Percentiles rank a stretch among this genome's conserved stretches.
Conservation (phyloP, 73 alveolate genomes). For the Halteria grandinella region DNA sequence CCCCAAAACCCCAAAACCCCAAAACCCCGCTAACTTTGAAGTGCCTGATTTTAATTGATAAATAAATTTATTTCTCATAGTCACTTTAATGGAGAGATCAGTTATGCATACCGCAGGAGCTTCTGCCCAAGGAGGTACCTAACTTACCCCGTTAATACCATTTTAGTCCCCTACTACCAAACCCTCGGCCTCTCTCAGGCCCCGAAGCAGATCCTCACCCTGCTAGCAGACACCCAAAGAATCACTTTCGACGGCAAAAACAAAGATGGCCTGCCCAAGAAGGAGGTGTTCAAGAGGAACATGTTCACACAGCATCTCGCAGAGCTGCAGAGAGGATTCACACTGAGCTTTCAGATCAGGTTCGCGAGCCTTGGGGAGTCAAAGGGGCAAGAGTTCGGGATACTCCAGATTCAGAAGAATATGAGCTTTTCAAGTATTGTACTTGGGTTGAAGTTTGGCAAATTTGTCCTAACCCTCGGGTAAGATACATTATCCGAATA, state of each 20-base stretch:
- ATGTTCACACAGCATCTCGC: not conserved
- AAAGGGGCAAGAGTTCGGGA: conserved; percentile 14
- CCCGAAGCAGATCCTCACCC: not conserved
- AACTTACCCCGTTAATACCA: not conserved
- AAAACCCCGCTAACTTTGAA: no score
- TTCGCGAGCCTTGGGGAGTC: conserved; percentile 6
- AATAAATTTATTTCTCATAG: no score
- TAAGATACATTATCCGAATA: not conserved
- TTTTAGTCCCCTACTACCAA: conserved; percentile 7
- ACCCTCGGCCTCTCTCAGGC: not conserved
- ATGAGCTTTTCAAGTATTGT: conserved; percentile 28
- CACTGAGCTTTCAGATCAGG: conserved; percentile 58
- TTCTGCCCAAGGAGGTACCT: not conserved
- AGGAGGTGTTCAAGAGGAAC: conserved; percentile 17
- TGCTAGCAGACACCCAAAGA: not conserved
- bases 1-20: no score
- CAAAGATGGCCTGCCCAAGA: conserved; percentile 7
- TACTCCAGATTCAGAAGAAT: conserved; percentile 46
- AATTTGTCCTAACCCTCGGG: conserved; percentile 36
- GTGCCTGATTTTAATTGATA: no score
- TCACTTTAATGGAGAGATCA: not conserved
- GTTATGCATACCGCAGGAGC: not conserved
- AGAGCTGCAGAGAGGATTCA: conserved; percentile 48
- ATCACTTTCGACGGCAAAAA: not conserved
- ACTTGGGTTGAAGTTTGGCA: conserved; percentile 46